Evolutionary conservation across 2,329 filamentous ascomycete genomes (phyloP).

Genomic region (Emergomyces africanus): DNA sequence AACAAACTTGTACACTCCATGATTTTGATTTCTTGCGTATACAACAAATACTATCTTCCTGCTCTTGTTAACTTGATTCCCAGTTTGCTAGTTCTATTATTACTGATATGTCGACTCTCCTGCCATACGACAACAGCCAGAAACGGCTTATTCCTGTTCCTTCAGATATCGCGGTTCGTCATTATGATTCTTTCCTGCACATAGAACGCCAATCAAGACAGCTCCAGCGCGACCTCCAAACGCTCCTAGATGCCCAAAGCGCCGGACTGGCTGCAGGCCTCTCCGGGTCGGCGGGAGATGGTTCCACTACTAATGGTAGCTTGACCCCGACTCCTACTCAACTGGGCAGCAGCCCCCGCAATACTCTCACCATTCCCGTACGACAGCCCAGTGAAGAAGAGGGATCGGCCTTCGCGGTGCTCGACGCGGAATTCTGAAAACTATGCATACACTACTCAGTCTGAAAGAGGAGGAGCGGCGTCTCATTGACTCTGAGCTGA

Average conservation of each 20-base stretch:
- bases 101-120: not conserved
- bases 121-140: not conserved
- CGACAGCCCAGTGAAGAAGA: slow-evolving; percentile 31
- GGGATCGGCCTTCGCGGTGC: slow-evolving; percentile 41
- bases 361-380: slow-evolving; percentile 25
- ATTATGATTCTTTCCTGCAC: slow-evolving; percentile 34
- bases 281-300: slow-evolving; percentile 27
- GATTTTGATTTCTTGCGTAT: not conserved
- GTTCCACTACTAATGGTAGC: slow-evolving; percentile 35
- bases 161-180: slow-evolving; percentile 17
- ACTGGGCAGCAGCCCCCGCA: slow-evolving; percentile 16
- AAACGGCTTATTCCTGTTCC: slow-evolving; percentile 17
- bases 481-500: slow-evolving; percentile 34
- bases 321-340: slow-evolving; percentile 18
- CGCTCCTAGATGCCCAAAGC: slow-evolving; percentile 48
- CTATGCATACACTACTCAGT: slow-evolving; percentile 43
- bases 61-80: not conserved
- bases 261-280: slow-evolving; percentile 43
- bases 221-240: slow-evolving; percentile 46
- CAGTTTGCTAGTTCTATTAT: not conserved
- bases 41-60: not conserved
- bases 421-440: slow-evolving; percentile 43
- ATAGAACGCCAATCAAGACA: slow-evolving; percentile 41
- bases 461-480: slow-evolving; percentile 46
- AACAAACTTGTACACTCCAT: not conserved